Evolutionary conservation across 352 stramenopile genomes (phyloP).

Genomic region (Phytophthora aleatoria): DNA sequence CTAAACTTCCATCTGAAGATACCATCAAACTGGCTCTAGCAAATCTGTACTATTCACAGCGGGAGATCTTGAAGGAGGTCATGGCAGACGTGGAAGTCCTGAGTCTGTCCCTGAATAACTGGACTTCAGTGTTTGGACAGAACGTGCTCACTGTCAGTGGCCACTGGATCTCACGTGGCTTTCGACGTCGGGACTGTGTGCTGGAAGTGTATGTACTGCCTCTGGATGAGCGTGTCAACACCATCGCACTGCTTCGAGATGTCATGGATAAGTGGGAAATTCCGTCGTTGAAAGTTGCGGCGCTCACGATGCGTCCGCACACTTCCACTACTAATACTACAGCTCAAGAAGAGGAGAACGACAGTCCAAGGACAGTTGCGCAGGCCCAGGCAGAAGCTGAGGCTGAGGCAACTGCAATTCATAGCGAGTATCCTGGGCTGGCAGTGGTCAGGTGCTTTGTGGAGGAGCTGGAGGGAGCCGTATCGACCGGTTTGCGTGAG

Average conservation of each 20-base stretch:
- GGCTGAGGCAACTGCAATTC: conserved; percentile 45
- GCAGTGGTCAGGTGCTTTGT: conserved; percentile 76
- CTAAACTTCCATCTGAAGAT: conserved; percentile 66
- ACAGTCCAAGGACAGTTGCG: conserved; percentile 25
- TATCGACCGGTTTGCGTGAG: conserved; percentile 60
- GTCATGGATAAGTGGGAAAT: conserved; percentile 89
- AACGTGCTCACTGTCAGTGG: conserved; percentile 81
- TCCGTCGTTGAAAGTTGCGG: conserved; percentile 64
- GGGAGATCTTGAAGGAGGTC: conserved; percentile 82
- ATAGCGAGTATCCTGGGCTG: conserved; percentile 69
- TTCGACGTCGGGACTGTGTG: conserved; percentile 75
- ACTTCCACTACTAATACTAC: conserved; percentile 23
- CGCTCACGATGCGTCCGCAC: conserved; percentile 66
- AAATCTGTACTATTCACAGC: conserved; percentile 81
- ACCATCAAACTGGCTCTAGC: conserved; percentile 73
- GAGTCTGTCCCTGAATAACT: conserved; percentile 81
- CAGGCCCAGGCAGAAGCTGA: conserved; percentile 30
- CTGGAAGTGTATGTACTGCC: conserved; percentile 80
- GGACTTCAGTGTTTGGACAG: conserved; percentile 78
- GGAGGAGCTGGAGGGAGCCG: conserved; percentile 57
- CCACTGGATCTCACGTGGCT: conserved; percentile 80
- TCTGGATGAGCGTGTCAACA: conserved; percentile 78
- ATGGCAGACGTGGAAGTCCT: conserved; percentile 76
- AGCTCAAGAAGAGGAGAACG: conserved; percentile 23
- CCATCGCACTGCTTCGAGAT: conserved; percentile 73